Percentiles rank a stretch among this genome's conserved stretches.
Conservation (phyloP, 164 flowering plant species). For the Magnolia kwangsiensis region DNA sequence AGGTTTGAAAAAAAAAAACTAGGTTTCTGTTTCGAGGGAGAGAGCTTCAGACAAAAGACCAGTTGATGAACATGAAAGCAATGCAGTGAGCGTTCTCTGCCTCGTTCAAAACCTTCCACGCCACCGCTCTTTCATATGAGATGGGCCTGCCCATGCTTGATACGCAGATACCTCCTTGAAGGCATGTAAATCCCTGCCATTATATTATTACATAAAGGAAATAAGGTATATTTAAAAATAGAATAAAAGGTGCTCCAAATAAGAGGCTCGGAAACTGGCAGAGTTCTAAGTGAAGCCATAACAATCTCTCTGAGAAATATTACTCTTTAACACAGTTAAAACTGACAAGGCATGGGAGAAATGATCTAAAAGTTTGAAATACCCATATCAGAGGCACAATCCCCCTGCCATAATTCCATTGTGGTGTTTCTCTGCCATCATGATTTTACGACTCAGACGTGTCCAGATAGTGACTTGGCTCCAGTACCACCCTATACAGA, state of each 20-base stretch:
- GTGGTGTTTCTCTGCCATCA: no score
- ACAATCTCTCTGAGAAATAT: no score
- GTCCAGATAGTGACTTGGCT: no score
- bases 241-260: not conserved
- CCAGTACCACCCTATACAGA: no score
- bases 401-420: no score
- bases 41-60: slow-evolving; percentile 79
- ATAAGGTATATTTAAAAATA: not conserved
- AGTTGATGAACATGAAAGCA: slow-evolving; percentile 86
- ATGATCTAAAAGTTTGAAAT: no score
- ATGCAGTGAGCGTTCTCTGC: slow-evolving; percentile 90
- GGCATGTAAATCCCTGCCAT: slow-evolving; percentile 76
- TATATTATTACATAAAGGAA: not conserved
- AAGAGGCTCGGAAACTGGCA: not conserved
- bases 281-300: not conserved
- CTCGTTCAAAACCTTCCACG: slow-evolving; percentile 92
- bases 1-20: not conserved
- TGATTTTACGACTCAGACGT: no score
- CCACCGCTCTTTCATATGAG: slow-evolving; percentile 89
- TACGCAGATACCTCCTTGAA: slow-evolving; percentile 82
- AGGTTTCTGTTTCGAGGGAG: not conserved
- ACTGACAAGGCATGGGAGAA: no score
- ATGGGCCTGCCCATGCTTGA: slow-evolving; percentile 99
- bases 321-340: no score
- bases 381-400: no score